Percentiles rank a stretch among this genome's conserved stretches.
Evolutionary conservation across 805 yeast species (phyloP).

Genomic region (Teunomyces barrocoloradensis): DNA sequence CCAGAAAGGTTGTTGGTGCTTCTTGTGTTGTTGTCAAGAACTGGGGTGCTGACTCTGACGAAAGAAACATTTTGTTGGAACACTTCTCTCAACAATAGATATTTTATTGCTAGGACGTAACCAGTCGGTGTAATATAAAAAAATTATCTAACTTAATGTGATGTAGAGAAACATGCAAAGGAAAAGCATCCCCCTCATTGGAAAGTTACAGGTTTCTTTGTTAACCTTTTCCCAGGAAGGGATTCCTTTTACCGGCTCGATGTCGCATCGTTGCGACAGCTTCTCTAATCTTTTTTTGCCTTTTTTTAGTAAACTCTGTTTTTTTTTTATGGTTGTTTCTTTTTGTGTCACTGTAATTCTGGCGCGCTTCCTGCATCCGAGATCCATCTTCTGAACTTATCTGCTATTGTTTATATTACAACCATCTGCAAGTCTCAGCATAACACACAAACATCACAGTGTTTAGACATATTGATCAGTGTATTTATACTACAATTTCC

Average conservation of each 20-base stretch:
- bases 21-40: conserved; percentile 98
- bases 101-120: conserved; percentile 1
- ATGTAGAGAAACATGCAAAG: not conserved
- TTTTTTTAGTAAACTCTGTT: not conserved
- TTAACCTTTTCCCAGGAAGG: too few species aligned
- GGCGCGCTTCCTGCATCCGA: not conserved
- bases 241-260: not conserved
- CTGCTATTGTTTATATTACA: conserved; percentile 1
- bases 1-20: conserved; percentile 99
- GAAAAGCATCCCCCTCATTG: too few species aligned
- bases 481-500: not conserved
- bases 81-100: conserved; percentile 77
- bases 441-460: not conserved
- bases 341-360: not conserved
- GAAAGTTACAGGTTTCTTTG: too few species aligned
- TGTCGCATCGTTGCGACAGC: not conserved
- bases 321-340: not conserved
- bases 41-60: conserved; percentile 99
- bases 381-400: not conserved
- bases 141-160: not conserved
- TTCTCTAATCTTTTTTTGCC: not conserved
- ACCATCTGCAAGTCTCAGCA: not conserved
- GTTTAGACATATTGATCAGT: not conserved
- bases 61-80: conserved; percentile 93
- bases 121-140: conserved; percentile 2